Evolutionary conservation across 2,329 filamentous ascomycete genomes (phyloP).

Genomic region (Lithohypha guttulata): DNA sequence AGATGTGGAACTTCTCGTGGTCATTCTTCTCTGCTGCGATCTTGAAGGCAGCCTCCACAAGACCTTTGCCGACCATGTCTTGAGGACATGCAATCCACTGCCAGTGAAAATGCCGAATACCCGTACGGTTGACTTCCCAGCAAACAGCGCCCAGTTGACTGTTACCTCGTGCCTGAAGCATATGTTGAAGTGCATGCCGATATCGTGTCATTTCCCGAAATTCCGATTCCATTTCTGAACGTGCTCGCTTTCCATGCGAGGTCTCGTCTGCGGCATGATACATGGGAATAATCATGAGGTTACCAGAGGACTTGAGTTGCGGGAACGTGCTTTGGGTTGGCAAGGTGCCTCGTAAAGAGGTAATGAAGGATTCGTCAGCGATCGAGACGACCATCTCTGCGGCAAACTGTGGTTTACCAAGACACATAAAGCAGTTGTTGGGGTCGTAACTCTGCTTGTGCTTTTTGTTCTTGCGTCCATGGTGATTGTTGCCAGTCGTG

Average conservation of each 20-base stretch:
- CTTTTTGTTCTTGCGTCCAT: conserved; percentile 36
- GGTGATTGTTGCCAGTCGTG: conserved; percentile 26
- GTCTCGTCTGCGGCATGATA: conserved; percentile 51
- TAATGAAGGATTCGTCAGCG: conserved; percentile 76
- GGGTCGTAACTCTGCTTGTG: conserved; percentile 44
- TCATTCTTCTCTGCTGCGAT: conserved; percentile 70
- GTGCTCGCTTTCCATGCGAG: conserved; percentile 53
- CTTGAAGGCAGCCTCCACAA: conserved; percentile 80
- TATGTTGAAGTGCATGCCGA: conserved; percentile 62
- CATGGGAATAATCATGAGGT: conserved; percentile 85
- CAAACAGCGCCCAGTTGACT: conserved; percentile 68
- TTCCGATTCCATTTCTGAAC: conserved; percentile 47
- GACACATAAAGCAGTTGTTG: conserved; percentile 85
- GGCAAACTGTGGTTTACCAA: conserved; percentile 73
- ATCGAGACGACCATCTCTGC: conserved; percentile 86
- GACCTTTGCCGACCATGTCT: conserved; percentile 55
- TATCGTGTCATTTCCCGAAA: conserved; percentile 77
- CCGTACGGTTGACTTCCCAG: conserved; percentile 77
- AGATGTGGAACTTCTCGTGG: conserved; percentile 44
- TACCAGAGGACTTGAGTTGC: conserved; percentile 64
- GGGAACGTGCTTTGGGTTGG: conserved; percentile 61
- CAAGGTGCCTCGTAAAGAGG: conserved; percentile 83
- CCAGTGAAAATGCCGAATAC: conserved; percentile 85
- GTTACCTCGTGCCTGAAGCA: conserved; percentile 46
- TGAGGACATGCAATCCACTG: conserved; percentile 72